Conservation (phyloP, 2,329 filamentous ascomycete species). For the Fusarium sp. region DNA sequence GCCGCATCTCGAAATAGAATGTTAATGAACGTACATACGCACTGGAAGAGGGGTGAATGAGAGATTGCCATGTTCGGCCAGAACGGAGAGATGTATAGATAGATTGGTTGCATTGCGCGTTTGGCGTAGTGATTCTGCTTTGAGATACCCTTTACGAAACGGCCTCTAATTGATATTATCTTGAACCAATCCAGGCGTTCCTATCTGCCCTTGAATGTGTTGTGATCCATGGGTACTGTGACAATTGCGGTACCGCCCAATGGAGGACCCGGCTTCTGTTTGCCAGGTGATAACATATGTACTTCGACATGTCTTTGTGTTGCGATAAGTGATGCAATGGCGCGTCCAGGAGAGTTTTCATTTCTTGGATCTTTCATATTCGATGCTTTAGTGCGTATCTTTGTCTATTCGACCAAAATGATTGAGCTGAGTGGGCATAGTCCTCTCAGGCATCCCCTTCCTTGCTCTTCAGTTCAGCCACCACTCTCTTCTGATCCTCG, state of each 20-base stretch:
- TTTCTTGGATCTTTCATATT: not conserved
- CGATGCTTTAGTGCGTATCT: not conserved
- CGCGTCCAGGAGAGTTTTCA: not conserved
- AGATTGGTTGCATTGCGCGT: conserved; percentile 14
- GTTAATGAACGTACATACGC: not conserved
- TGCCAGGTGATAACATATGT: not conserved
- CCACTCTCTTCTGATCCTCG: conserved; percentile 53
- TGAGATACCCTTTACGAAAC: conserved; percentile 46
- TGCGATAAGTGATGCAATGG: not conserved
- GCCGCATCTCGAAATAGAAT: conserved; percentile 8
- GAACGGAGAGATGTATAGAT: conserved; percentile 1
- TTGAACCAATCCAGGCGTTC: not conserved
- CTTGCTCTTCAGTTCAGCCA: conserved; percentile 31
- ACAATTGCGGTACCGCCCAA: not conserved
- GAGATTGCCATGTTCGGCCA: not conserved
- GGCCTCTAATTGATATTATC: conserved; percentile 11
- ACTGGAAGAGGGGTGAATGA: not conserved
- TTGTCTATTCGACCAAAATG: not conserved
- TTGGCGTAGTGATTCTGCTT: conserved; percentile 34
- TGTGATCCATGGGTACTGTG: not conserved
- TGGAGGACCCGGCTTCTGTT: not conserved
- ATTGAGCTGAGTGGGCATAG: not conserved
- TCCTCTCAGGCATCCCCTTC: conserved; percentile 28
- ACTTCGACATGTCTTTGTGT: not conserved
- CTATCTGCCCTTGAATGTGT: no score